Conservation (phyloP, 805 yeast genomes). For the Cyberlindnera mississippiensis region DNA sequence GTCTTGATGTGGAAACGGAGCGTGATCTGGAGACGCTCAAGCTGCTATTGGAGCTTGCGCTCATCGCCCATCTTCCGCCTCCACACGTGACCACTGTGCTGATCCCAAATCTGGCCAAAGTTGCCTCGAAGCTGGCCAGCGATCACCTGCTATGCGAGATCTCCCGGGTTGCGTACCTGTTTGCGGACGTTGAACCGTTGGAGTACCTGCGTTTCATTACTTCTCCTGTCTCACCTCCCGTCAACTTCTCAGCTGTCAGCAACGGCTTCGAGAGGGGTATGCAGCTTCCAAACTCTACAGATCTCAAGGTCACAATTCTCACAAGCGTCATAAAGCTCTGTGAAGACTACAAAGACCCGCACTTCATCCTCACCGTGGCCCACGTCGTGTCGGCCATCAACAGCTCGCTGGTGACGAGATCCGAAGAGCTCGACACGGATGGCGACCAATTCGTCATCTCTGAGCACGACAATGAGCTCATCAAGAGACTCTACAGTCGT, state of each 20-base stretch:
- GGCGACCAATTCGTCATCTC: slow-evolving; percentile 12
- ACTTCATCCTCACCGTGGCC: slow-evolving; percentile 5
- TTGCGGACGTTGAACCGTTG: slow-evolving; percentile 1
- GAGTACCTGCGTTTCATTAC: slow-evolving; percentile 12
- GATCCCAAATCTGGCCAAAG: slow-evolving; percentile 5
- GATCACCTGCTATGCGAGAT: no score
- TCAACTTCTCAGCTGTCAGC: slow-evolving; percentile 9
- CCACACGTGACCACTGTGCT: slow-evolving; percentile 1
- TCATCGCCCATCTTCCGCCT: slow-evolving; percentile 7
- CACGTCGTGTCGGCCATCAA: slow-evolving; percentile 9
- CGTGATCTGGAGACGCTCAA: slow-evolving; percentile 2
- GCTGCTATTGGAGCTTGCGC: slow-evolving; percentile 8
- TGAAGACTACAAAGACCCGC: neutral
- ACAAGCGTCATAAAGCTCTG: slow-evolving; percentile 4
- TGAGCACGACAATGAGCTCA: slow-evolving; percentile 9
- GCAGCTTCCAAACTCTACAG: neutral
- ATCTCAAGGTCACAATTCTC: slow-evolving; percentile 7
- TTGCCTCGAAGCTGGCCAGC: neutral
- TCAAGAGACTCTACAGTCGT: slow-evolving; percentile 18
- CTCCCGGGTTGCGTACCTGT: slow-evolving; percentile 7
- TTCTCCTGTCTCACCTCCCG: slow-evolving; percentile 8
- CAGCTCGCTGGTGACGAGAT: slow-evolving; percentile 9
- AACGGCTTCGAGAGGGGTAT: neutral
- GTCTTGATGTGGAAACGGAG: slow-evolving; percentile 4
- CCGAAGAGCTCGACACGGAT: slow-evolving; percentile 2